A percentile compares a stretch with the other conserved stretches of the same genome.
These are phyloP conservation scores for Blepharisma japonicum DNA, from an alignment of 73 alveolate genomes.

Conservation along the genomic window DNA sequence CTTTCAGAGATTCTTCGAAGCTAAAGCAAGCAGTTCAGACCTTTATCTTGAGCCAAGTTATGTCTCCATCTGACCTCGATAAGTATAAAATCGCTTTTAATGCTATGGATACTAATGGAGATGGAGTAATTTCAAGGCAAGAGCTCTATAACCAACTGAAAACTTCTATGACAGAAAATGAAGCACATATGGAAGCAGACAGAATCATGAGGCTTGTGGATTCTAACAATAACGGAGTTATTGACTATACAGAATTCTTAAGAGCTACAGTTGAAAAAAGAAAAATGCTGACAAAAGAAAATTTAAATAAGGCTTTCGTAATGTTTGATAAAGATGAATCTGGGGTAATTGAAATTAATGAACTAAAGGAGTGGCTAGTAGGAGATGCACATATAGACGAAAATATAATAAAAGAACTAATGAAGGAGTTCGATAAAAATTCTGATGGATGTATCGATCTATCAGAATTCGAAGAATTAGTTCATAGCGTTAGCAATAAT, in stretches of 20 bases:
- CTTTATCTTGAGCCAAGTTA: slow-evolving; percentile 39
- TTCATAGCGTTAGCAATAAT: no score
- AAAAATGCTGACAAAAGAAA: slow-evolving; percentile 4
- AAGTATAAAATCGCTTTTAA: slow-evolving; percentile 34
- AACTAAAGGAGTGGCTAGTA: not conserved
- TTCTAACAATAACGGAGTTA: not conserved
- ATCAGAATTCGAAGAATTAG: not conserved
- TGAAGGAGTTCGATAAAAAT: slow-evolving; percentile 3
- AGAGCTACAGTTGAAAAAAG: slow-evolving; percentile 8
- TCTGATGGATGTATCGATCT: not conserved
- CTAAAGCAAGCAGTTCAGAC: slow-evolving; percentile 57
- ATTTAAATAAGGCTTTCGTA: not conserved
- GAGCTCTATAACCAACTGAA: slow-evolving; percentile 31
- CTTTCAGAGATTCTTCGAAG: not conserved
- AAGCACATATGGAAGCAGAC: not conserved
- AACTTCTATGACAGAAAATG: not conserved
- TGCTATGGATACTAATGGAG: slow-evolving; percentile 44
- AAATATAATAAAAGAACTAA: slow-evolving; percentile 11
- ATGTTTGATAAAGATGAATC: slow-evolving; percentile 1
- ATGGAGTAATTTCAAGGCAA: slow-evolving; percentile 45
- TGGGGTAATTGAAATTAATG: slow-evolving; percentile 1
- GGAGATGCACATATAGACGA: not conserved
- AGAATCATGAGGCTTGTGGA: not conserved
- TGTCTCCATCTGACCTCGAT: slow-evolving; percentile 38
- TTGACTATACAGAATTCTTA: slow-evolving; percentile 16